phyloP scores from a whole-genome alignment of 1,284 basidiomycete species.

The Amylostereum areolatum region DNA sequence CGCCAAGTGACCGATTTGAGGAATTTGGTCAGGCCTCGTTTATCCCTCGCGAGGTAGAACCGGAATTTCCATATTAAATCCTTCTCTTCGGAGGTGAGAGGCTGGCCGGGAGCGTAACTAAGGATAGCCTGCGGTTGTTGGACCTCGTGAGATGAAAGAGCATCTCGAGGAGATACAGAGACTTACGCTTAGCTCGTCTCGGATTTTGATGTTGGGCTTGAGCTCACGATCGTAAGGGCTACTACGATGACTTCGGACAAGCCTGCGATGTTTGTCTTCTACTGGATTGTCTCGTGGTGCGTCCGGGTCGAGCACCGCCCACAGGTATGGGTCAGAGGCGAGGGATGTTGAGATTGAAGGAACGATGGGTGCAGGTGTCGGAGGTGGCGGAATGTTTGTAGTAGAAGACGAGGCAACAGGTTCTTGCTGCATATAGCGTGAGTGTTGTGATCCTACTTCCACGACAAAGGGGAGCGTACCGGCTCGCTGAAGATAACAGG shows the following conservation, averaged over 20 bases:
- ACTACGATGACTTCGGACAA: slow-evolving; percentile 91
- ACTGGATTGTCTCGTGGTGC: slow-evolving; percentile 89
- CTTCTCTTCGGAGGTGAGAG: slow-evolving; percentile 87
- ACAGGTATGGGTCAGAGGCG: slow-evolving; percentile 63
- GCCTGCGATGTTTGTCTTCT: slow-evolving; percentile 92
- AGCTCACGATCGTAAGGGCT: slow-evolving; percentile 94
- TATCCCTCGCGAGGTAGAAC: slow-evolving; percentile 90
- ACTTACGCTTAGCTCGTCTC: slow-evolving; percentile 87
- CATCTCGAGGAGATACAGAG: slow-evolving; percentile 1
- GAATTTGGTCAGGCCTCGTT: slow-evolving; percentile 93
- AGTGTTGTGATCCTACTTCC: background rate
- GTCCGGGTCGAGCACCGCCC: slow-evolving; percentile 93
- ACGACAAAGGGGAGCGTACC: slow-evolving; percentile 30
- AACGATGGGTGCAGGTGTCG: slow-evolving; percentile 31
- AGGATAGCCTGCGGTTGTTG: slow-evolving; percentile 70
- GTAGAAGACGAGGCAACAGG: slow-evolving; percentile 29
- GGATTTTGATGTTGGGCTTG: slow-evolving; percentile 92
- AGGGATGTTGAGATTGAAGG: slow-evolving; percentile 44
- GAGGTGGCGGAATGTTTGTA: slow-evolving; percentile 29
- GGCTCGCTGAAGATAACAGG: slow-evolving; percentile 95
- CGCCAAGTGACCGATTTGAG: slow-evolving; percentile 98
- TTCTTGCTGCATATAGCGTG: slow-evolving; percentile 7
- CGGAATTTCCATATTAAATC: slow-evolving; percentile 98
- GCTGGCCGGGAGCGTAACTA: slow-evolving; percentile 85
- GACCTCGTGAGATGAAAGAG: background rate